A percentile compares a stretch with the other conserved stretches of the same genome.
Evolutionary conservation across 176 grass and related monocot species (phyloP).

Genomic region (Musa acuminata): DNA sequence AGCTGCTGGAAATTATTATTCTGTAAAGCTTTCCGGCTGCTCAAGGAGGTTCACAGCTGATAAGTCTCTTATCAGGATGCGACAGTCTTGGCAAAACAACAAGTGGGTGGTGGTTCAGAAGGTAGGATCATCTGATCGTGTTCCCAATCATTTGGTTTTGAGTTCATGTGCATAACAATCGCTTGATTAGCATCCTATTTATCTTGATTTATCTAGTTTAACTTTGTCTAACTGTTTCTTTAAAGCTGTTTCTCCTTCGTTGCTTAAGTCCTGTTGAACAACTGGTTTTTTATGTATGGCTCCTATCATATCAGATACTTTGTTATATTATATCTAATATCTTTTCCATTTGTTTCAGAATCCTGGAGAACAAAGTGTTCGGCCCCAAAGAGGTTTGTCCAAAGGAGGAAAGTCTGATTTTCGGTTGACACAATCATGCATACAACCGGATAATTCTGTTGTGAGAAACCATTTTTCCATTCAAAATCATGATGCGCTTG

Average conservation of each 20-base stretch:
- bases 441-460: background rate
- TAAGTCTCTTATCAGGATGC: conserved; percentile 38
- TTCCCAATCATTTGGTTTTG: background rate
- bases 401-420: conserved; percentile 27
- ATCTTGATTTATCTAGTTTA: too few species aligned
- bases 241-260: too few species aligned
- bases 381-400: conserved; percentile 14
- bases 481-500: conserved; percentile 34
- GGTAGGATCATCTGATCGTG: conserved; percentile 20
- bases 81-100: conserved; percentile 53
- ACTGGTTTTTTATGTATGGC: too few species aligned
- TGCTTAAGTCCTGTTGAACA: too few species aligned
- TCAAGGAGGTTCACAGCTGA: conserved; percentile 36
- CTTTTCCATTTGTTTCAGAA: conserved; percentile 36
- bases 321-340: background rate
- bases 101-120: conserved; percentile 62
- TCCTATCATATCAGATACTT: too few species aligned
- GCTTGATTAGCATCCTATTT: background rate
- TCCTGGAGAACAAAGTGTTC: conserved; percentile 29
- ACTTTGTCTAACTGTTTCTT: too few species aligned
- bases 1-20: conserved; percentile 35
- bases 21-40: conserved; percentile 49
- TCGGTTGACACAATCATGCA: conserved; percentile 3
- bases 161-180: background rate
- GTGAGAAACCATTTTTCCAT: background rate